Evolutionary conservation across 768 basidiomycete genomes (phyloP).

Genomic region (Suillus subalutaceus): DNA sequence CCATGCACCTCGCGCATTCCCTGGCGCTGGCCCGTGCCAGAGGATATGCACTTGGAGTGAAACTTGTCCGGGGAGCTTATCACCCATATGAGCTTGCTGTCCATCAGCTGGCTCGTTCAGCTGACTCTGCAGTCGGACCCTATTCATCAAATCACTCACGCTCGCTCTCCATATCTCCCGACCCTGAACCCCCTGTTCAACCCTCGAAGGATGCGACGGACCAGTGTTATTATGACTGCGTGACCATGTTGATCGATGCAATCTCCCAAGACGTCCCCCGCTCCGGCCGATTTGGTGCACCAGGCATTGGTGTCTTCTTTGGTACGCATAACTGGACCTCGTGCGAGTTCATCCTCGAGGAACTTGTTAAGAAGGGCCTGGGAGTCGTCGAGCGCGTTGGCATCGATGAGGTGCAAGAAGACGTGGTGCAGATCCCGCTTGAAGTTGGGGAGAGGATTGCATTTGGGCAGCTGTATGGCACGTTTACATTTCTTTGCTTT

Average conservation of each 20-base stretch:
- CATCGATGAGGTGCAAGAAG: slow-evolving; percentile 23
- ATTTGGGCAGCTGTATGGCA: slow-evolving; percentile 86
- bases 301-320: slow-evolving; percentile 67
- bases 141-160: neutral
- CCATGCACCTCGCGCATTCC: slow-evolving; percentile 64
- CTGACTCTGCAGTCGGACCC: slow-evolving; percentile 16
- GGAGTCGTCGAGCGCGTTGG: neutral
- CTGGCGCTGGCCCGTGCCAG: slow-evolving; percentile 65
- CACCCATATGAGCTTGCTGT: slow-evolving; percentile 73
- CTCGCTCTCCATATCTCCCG: slow-evolving; percentile 55
- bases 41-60: slow-evolving; percentile 81
- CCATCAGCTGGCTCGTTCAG: slow-evolving; percentile 19
- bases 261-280: slow-evolving; percentile 54
- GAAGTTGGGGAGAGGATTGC: slow-evolving; percentile 67
- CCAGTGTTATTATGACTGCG: slow-evolving; percentile 67
- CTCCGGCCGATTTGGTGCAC: slow-evolving; percentile 11
- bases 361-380: slow-evolving; percentile 59
- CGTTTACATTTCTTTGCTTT: slow-evolving; percentile 20
- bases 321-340: slow-evolving; percentile 87
- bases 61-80: slow-evolving; percentile 93
- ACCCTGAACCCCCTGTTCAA: slow-evolving; percentile 70
- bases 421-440: slow-evolving; percentile 40
- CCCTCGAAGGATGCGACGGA: slow-evolving; percentile 72
- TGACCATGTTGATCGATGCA: slow-evolving; percentile 53
- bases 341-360: slow-evolving; percentile 59